Evolutionary conservation across 495 filamentous ascomycete species (phyloP).

Genomic region (Chaetomium tenue): DNA sequence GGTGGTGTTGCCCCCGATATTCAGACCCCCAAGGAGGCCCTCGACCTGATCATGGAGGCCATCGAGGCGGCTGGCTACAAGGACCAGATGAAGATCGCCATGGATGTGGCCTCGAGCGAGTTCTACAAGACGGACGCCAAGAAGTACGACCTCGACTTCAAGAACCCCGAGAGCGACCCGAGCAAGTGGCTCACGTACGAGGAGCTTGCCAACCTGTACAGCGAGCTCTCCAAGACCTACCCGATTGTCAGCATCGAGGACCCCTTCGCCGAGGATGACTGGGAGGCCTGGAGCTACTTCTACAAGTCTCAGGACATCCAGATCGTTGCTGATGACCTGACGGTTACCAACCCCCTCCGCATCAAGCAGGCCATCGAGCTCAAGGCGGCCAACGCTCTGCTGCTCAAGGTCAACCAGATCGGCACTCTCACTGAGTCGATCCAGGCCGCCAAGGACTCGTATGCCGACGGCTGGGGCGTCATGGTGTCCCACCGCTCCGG

Average conservation of each 20-base stretch:
- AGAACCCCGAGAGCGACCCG: constrained; percentile 92
- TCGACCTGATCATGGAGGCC: constrained; percentile 91
- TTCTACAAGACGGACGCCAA: constrained; percentile 97
- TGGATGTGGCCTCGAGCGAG: constrained; percentile 98
- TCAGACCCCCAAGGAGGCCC: constrained; percentile 91
- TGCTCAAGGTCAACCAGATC: constrained; percentile 99
- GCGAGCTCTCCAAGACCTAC: constrained; percentile 85
- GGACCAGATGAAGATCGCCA: constrained; percentile 92
- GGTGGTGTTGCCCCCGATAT: constrained; percentile 99
- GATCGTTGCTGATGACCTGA: constrained; percentile 90
- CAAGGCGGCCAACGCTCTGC: constrained; percentile 95
- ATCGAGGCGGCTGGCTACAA: constrained; percentile 95
- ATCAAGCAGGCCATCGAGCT: constrained; percentile 99
- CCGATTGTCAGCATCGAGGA: constrained; percentile 85
- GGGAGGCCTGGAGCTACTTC: constrained; percentile 99
- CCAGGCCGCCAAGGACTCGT: constrained; percentile 99
- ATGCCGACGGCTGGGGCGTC: constrained; percentile 94
- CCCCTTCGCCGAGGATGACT: constrained; percentile 70
- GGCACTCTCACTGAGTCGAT: constrained; percentile 98
- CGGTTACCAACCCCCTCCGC: constrained; percentile 95
- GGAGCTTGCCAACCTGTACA: constrained; percentile 92
- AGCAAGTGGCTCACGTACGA: constrained; percentile 99
- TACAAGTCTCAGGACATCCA: constrained; percentile 98
- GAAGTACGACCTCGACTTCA: constrained; percentile 99
- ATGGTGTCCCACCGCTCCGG: constrained; percentile 99